A percentile compares a stretch with the other conserved stretches of the same genome.
These are phyloP conservation scores for Rubia tinctorum DNA, from an alignment of 305 asterid genomes.

Conservation along the genomic window DNA sequence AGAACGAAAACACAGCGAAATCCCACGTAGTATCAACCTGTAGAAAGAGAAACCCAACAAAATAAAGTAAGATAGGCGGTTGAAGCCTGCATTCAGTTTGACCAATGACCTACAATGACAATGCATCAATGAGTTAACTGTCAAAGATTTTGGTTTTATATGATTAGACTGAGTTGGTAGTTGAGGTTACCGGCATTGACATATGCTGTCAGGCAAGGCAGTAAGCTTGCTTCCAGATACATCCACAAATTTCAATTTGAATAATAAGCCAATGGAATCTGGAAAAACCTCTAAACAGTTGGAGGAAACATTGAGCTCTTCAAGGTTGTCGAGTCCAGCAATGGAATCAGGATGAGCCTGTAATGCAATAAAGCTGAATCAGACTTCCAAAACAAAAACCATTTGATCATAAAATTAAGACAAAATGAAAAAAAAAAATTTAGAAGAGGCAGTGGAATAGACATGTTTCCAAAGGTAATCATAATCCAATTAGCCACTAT, in stretches of 20 bases:
- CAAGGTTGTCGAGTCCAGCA: slow-evolving; percentile 73
- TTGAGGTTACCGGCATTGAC: slow-evolving; percentile 64
- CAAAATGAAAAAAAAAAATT: not conserved
- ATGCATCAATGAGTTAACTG: too few relatives aligned
- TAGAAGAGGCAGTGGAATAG: not conserved
- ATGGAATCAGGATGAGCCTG: slow-evolving; percentile 84
- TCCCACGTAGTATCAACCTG: too few relatives aligned
- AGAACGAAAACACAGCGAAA: too few relatives aligned
- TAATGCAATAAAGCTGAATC: slow-evolving; percentile 13
- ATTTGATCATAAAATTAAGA: not conserved
- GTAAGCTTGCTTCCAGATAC: slow-evolving; percentile 75
- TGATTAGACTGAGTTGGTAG: not conserved
- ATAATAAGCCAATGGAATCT: slow-evolving; percentile 77
- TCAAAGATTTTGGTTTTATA: not conserved
- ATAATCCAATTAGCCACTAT: not conserved
- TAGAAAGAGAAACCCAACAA: too few relatives aligned
- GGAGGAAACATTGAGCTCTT: slow-evolving; percentile 78
- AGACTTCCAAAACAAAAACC: slow-evolving; percentile 3
- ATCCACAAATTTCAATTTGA: slow-evolving; percentile 58
- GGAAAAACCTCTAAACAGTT: slow-evolving; percentile 72
- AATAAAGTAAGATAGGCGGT: slow-evolving; percentile 78
- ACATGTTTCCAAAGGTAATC: not conserved
- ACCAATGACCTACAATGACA: slow-evolving; percentile 35
- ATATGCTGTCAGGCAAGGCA: slow-evolving; percentile 86
- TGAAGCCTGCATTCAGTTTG: slow-evolving; percentile 76